phyloP scores from a whole-genome alignment of 2,329 filamentous ascomycete genomes.

The Microcyclosporella mali region DNA sequence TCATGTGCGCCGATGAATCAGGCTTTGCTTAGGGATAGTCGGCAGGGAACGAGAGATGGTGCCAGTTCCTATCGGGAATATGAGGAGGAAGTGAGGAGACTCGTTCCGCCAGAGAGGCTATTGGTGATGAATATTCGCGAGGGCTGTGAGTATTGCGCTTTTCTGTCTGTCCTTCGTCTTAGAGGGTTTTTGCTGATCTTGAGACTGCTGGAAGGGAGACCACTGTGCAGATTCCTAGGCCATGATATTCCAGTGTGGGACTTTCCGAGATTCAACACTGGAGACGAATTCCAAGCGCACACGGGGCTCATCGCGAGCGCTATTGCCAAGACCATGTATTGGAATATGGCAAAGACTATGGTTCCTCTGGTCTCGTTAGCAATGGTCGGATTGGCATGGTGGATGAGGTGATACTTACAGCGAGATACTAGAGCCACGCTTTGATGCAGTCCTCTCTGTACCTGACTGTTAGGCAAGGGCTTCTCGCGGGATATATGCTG shows the following conservation, averaged over 20 bases:
- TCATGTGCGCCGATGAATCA: slow-evolving; percentile 2
- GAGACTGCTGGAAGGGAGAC: slow-evolving; percentile 1
- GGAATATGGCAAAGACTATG: slow-evolving; percentile 3
- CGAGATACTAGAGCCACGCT: too few species aligned
- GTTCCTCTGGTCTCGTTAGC: background rate
- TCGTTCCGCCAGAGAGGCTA: slow-evolving; percentile 9
- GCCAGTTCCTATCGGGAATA: slow-evolving; percentile 4
- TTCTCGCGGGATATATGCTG: too few species aligned
- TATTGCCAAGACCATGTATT: background rate
- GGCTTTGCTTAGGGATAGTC: background rate
- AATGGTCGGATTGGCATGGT: background rate
- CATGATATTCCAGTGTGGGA: slow-evolving; percentile 4
- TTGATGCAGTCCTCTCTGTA: too few species aligned
- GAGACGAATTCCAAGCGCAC: slow-evolving; percentile 6
- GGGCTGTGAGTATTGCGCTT: slow-evolving; percentile 3
- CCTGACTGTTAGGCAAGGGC: too few species aligned
- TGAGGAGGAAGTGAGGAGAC: slow-evolving; percentile 5
- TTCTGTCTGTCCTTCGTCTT: background rate
- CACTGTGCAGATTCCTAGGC: slow-evolving; percentile 7
- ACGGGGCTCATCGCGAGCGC: background rate
- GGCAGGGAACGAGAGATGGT: slow-evolving; percentile 6
- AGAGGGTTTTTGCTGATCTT: background rate
- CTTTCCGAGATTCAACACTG: slow-evolving; percentile 6
- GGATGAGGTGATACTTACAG: background rate
- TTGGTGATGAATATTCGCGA: slow-evolving; percentile 13